Base-by-base conservation (phyloP, 805 yeast genomes). In the Saccharomycopsis sp. region DNA sequence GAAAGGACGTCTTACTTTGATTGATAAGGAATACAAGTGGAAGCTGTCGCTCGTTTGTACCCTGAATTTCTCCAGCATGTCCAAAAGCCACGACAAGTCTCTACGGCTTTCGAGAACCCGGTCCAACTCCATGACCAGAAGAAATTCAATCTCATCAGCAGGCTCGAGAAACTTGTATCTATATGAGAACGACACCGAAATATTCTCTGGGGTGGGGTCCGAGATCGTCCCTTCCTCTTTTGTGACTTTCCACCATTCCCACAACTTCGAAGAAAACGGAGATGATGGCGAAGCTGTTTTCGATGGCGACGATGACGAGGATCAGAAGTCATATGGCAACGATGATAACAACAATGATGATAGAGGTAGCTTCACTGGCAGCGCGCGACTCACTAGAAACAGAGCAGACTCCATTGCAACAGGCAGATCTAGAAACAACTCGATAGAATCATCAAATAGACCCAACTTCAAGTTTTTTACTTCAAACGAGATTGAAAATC, bases 201-300 rank as follows among this genome's bases (percentile, higher is more conserved):
- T 80, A 64, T 82, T 71, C 56, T 75, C 84, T 2, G 94, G 94
- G 39, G 88, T 82, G 1, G 80, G 82, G 1, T 72, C 82, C 2
- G 85, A 79, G 49, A 71, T 76, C 34, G 73, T 82, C 33, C 94
- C 94, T 2, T 76, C 86, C 15, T 80, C 89, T 1, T 77, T 82
- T 46, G 73, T 84, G 0, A 74, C 87, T 2, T 78, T 82, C 54
- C 89, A 82, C 52, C 83, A 79, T 50, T 75, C 76, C 17, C 81
- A 75, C 53, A 75, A 70, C 32, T 65, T 73, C 41, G 48, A 47
- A 15, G 48, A 45, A 18, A 18, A n/a, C n/a, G n/a, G n/a, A n/a
- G n/a, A 26, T 9, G n/a, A 22, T 26, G 41, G 35, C 1, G 38
- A 42, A 4, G 43, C 18, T 9, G 29, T 25, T 9, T 9, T 40